Evolutionary conservation across 805 yeast species (phyloP), one percentile per base, ranked within the genome.

Genomic region (Tetrapisispora pingtungensis): DNA sequence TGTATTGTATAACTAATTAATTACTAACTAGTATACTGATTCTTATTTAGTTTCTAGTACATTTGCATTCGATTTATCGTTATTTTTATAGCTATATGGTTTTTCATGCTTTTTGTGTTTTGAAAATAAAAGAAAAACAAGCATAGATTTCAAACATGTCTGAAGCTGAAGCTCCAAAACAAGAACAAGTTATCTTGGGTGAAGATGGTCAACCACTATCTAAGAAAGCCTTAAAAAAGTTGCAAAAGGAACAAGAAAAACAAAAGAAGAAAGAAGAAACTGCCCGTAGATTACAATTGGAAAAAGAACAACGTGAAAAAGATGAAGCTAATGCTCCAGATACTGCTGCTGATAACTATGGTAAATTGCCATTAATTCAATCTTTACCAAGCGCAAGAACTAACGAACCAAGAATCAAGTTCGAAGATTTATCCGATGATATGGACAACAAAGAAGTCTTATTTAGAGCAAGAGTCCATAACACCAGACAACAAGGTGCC

Each of bases 391-490:
- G 75, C 7, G 65, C 70, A 46, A 81, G 81, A 68, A 72, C 86
- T n/a, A 84, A 82, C 38, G 70, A 72, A 43, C 59, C 68, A 54
- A 79, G 97, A 67, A 64, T 74, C 47, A 65, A 76, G 52, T 70
- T 93, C 55, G 59, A 64, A 41, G 70, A 73, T 33, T 70, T 84
- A 55, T 45, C 50, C 20, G 62, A 58, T 48, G 64, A 58, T 15
- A 47, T 51, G 32, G 62, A 71, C 58, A 95, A 90, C 46, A 75
- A 80, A 55, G 77, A 78, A 53, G 84, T 93, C 45, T 72, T 84
- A 13, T 79, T 94, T 71, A 81, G 98, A 69, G 97, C 97, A 39
- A 80, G 99, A 70, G 75, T 89, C 37, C 97, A 93, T 67, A 87
- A 80, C 49, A 77, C 90, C 13, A 84, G 99, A 72, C 84, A 87